Evolutionary conservation across 495 filamentous ascomycete species (phyloP), one percentile per base, ranked within the genome.

Genomic region (Barbatosphaeria neglecta): DNA sequence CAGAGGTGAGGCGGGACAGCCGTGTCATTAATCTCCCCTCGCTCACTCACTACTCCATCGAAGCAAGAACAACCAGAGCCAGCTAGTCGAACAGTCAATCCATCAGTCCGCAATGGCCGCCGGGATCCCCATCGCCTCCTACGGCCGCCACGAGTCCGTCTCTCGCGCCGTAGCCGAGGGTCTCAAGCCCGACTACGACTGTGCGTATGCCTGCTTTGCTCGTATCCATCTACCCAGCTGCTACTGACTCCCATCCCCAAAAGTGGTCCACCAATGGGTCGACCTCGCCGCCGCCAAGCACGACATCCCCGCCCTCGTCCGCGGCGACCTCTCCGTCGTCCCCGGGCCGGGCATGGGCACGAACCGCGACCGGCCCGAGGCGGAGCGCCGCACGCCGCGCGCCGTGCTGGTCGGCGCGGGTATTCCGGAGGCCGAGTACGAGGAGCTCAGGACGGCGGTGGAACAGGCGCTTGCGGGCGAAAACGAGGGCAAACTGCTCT

Each of bases 121-220:
- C 4, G 13, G 39, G 1, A 22, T 41, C 55, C 78, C 83, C 19
- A 61, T 88, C 2, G 69, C 86, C 43, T 79, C 73, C 50, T 60
- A 75, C 52, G 51, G 68, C 48, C 83, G 87, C 62, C 80, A 71
- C 56, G 66, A 78, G 57, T 63, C 68, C 44, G 84, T 82, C 47
- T 75, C 77, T 55, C 76, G 74, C 45, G 82, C 78, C 19, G 83
- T 88, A n/a, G 70, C 78, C 42, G 79, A 75, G 1, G 85, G 86
- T 58, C 59, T 83, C 37, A 69, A 73, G 42, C 79, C 83, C 22
- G 81, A 41, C 9, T 41, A 41, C 39, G 39, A 41, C 19, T 4
- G 39, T 41, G 3, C 23, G 38, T 15, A 15, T 11, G 1, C 6
- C 1, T 22, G 8, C 37, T n/a, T 41, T 15, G 19, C 18, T 20